Evolutionary conservation across 805 yeast species (phyloP), one percentile per base, ranked within the genome.

Genomic region (Candida qinlingensis): DNA sequence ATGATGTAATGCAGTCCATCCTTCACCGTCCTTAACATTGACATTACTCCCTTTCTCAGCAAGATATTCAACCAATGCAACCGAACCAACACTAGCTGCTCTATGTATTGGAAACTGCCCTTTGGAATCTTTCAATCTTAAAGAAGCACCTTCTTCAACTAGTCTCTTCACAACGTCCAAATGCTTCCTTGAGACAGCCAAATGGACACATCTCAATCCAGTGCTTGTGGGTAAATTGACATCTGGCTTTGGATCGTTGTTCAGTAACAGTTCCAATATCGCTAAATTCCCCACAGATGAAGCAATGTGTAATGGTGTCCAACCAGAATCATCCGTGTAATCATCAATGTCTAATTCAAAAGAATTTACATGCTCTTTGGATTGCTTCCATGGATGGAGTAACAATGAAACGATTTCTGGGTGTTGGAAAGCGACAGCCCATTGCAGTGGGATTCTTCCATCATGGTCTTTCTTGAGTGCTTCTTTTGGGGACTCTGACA

Each of bases 1-100:
- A 65, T 88, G 96, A 63, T 88, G 96, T 51, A 92, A 63, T 1
- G 96, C 82, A 0, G 96, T 85, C 90, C 94, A 88, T 0, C 96
- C 94, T 46, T 75, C 74, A 10, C 55, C 54, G 60, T 91, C 97
- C 37, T 77, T 76, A 4, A 83, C 73, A 57, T 89, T 86, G 26
- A 90, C 63, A 7, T 87, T 85, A 0, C 84, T 79, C 3, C 77
- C 78, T 5, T 74, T 66, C 40, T 71, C 68, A 5, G 79, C 73
- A 36, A 91, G 67, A 30, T 79, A 59, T 40, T 76, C 71, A 12
- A 84, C 78, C 30, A 89, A 63, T 6, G 76, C 77, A 28, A 70
- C 61, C 3, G 83, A 76, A 4, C 97, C 97, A 30, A 76, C 73
- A 0, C 96, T 76, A 0, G 90, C 89, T 0, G 98, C 97, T 42